Evolutionary conservation across 2,329 filamentous ascomycete genomes (phyloP), one percentile per base, ranked within the genome.

Genomic region (Trichophyton verrucosum): DNA sequence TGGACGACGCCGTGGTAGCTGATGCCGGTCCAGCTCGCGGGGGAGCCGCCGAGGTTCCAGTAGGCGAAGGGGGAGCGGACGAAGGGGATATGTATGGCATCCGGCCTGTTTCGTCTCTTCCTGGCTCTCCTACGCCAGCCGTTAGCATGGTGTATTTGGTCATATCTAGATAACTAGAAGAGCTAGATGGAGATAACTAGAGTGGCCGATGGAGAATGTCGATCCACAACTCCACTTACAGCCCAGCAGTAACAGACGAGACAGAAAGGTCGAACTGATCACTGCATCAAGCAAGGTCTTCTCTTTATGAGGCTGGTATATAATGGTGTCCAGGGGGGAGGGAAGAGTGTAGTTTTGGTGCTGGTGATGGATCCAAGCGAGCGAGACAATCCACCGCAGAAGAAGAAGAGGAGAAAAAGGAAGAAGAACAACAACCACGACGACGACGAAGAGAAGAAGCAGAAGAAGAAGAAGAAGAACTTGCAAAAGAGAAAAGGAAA

Each of bases 51-150:
- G 40, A 44, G n/a, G 40, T 44, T 44, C 40, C 40, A n/a, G 40
- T 44, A 15, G 40, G 40, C 11, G 78, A 77, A 73, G 82, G 82
- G 67, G 82, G 83, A 74, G 79, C 78, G 75, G 82, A 76, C 61
- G 74, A 68, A 49, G 77, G 77, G 63, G 77, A 75, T 72, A 76
- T 78, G 74, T 79, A 79, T 70, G 77, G 77, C 77, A 79, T 79
- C 72, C 75, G 74, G 72, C 70, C 73, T 40, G 55, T 44, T 24
- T 24, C 27, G 22, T 40, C 55, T 57, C 15, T 56, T 36, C n/a
- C 27, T 33, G 22, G 51, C 24, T 33, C 51, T n/a, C 22, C 27
- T 24, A 40, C 15, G 30, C 13, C 20, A 3, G 5, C n/a, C 38
- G 30, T 56, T 17, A 30, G 22, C 11, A 6, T 17, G 22, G 6